phyloP scores from a whole-genome alignment of 129 eudicot species.

The Artemisia annua region DNA sequence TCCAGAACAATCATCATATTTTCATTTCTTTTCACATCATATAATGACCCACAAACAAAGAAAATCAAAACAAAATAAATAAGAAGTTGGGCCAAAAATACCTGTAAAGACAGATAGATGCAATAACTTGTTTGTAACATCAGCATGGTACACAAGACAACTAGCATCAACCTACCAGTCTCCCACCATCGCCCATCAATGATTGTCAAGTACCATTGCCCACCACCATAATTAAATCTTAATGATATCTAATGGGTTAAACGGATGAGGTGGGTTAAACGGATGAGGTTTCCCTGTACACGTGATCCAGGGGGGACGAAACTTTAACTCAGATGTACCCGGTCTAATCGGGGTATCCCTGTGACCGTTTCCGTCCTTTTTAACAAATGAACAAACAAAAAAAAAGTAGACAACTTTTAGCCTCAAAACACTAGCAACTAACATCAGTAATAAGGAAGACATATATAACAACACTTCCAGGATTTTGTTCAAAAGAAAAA shows the following conservation, averaged over 20 bases:
- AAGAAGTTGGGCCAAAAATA: constrained; percentile 22
- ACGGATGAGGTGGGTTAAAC: neutral
- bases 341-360: no score
- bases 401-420: neutral
- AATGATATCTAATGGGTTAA: neutral
- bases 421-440: neutral
- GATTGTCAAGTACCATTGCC: constrained; percentile 25
- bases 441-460: neutral
- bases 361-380: no score
- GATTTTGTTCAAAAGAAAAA: neutral
- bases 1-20: neutral
- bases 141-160: constrained; percentile 33
- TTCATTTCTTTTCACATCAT: constrained; percentile 1
- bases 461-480: constrained; percentile 1
- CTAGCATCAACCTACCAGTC: constrained; percentile 25
- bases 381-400: neutral
- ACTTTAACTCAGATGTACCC: neutral
- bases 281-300: neutral
- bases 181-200: constrained; percentile 14
- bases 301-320: neutral
- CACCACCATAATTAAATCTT: constrained; percentile 11
- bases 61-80: neutral
- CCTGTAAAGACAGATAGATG: constrained; percentile 21
- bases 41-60: neutral
- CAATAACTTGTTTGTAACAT: constrained; percentile 29